Conservation (phyloP, 2,329 filamentous ascomycete species). For the Gliomastix tumulicola region DNA sequence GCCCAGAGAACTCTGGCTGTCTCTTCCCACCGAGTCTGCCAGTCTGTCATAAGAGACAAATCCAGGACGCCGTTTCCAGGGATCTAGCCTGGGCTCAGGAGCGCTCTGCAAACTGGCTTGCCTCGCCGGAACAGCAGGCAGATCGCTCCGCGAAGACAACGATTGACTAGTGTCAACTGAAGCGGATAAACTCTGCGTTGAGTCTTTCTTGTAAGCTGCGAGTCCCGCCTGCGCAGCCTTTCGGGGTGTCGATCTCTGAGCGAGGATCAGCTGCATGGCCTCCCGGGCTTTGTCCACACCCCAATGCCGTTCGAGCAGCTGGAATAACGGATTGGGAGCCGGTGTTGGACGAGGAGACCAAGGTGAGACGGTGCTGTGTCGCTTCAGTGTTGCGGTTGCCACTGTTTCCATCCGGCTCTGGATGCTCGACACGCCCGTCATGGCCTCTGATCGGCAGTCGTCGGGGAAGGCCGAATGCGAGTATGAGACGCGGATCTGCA, state of each 20-base stretch:
- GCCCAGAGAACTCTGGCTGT: too few species aligned
- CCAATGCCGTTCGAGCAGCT: slow-evolving; percentile 42
- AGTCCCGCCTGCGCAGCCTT: slow-evolving; percentile 1
- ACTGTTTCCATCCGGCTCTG: slow-evolving; percentile 46
- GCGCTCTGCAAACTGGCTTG: slow-evolving; percentile 2
- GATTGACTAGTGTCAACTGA: too few species aligned
- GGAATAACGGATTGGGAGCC: slow-evolving; percentile 28
- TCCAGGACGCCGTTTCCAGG: too few species aligned
- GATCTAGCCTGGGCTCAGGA: too few species aligned
- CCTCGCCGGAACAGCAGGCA: slow-evolving; percentile 2
- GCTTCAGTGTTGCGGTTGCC: slow-evolving; percentile 41
- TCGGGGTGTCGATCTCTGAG: slow-evolving; percentile 5
- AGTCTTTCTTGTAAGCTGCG: too few species aligned
- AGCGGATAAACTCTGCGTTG: too few species aligned
- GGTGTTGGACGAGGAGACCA: slow-evolving; percentile 41
- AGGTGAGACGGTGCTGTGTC: slow-evolving; percentile 37
- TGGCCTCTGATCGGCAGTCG: slow-evolving; percentile 11
- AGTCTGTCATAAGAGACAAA: too few species aligned
- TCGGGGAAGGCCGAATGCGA: slow-evolving; percentile 47
- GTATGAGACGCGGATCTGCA: slow-evolving; percentile 46
- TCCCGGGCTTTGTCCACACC: slow-evolving; percentile 33
- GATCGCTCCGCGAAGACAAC: too few species aligned
- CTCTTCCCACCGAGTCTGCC: too few species aligned
- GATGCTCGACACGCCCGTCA: slow-evolving; percentile 25
- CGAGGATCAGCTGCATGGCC: slow-evolving; percentile 26